Evolutionary conservation across 2,329 filamentous ascomycete genomes (phyloP).

Genomic region (Paracamarosporium sp.): DNA sequence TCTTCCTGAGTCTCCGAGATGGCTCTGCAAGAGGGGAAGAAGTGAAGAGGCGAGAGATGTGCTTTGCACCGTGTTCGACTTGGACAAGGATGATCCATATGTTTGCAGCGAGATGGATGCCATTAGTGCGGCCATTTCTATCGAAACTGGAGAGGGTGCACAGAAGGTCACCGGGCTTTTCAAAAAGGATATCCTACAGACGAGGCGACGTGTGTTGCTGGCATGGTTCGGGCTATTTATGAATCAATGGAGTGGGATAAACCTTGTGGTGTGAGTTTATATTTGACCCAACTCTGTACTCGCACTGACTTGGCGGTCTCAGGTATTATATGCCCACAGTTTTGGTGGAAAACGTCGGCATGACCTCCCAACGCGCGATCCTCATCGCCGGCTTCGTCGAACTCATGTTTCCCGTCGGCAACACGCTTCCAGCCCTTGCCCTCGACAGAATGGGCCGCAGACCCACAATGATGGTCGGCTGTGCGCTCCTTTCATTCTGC

Average conservation of each 20-base stretch:
- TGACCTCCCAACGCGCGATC: constrained; percentile 35
- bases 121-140: constrained; percentile 33
- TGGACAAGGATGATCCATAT: constrained; percentile 42
- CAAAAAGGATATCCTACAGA: constrained; percentile 52
- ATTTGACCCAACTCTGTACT: too few relatives aligned
- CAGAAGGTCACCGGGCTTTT: constrained; percentile 52
- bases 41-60: constrained; percentile 55
- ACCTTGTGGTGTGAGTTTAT: constrained; percentile 34
- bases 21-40: constrained; percentile 52
- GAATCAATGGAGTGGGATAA: constrained; percentile 58
- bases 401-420: constrained; percentile 49
- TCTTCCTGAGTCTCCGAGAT: constrained; percentile 53
- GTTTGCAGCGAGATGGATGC: constrained; percentile 17
- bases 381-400: constrained; percentile 48
- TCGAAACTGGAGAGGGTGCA: constrained; percentile 42
- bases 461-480: constrained; percentile 55
- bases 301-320: too few relatives aligned
- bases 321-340: constrained; percentile 46
- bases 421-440: constrained; percentile 14
- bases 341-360: constrained; percentile 41
- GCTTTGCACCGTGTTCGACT: constrained; percentile 52
- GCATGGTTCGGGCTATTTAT: constrained; percentile 57
- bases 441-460: constrained; percentile 45
- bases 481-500: constrained; percentile 38
- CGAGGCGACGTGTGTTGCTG: constrained; percentile 53